A percentile compares a stretch with the other conserved stretches of the same genome.
phyloP scores from a whole-genome alignment of 2,329 filamentous ascomycete genomes.

The Sporothrix brasiliensis region DNA sequence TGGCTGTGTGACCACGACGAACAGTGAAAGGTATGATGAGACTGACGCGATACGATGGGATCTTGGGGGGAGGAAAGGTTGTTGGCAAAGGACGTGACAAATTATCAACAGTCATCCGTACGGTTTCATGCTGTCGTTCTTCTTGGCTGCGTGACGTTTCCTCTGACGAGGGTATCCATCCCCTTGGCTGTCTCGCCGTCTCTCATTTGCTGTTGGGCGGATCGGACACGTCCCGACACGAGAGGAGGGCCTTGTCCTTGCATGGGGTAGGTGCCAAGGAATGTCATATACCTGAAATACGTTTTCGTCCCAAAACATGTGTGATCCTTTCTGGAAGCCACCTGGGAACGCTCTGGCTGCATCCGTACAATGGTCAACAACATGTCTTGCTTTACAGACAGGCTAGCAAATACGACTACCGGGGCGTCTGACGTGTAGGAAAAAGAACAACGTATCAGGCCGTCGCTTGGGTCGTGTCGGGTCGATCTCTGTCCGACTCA shows the following conservation, averaged over 20 bases:
- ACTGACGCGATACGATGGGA: background rate
- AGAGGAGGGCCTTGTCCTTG: background rate
- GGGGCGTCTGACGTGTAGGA: background rate
- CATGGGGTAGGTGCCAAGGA: background rate
- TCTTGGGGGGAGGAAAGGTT: background rate
- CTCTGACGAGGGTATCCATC: background rate
- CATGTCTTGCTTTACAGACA: background rate
- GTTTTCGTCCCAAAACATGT: background rate
- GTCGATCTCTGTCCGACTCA: slow-evolving; percentile 7
- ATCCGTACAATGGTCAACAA: background rate
- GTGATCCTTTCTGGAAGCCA: background rate
- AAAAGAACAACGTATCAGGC: too few relatives aligned
- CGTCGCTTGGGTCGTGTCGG: too few relatives aligned
- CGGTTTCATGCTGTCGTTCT: background rate
- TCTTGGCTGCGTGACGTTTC: slow-evolving; percentile 15
- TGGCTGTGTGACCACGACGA: background rate
- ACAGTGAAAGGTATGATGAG: background rate
- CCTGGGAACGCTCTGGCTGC: background rate
- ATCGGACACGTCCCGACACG: background rate
- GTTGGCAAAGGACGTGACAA: background rate
- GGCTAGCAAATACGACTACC: background rate
- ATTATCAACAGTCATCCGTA: background rate
- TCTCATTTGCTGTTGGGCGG: background rate
- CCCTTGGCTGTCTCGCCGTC: background rate
- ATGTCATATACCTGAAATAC: background rate